Evolutionary conservation across 2,329 filamentous ascomycete genomes (phyloP).

Genomic region (Calonectria montana): DNA sequence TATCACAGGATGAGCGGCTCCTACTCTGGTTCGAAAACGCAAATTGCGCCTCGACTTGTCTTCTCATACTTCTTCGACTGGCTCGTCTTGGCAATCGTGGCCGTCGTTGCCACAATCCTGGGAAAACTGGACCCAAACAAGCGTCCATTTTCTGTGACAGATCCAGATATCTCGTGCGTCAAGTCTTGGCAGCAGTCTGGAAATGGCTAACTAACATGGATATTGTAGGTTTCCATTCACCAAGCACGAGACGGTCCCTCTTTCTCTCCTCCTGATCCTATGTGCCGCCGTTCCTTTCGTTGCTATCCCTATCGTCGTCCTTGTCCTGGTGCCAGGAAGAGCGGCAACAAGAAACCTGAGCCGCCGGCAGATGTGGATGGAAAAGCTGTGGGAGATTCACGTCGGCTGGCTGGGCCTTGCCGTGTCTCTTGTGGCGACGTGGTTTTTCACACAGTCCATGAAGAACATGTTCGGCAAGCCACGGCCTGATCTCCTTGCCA

Average conservation of each 20-base stretch:
- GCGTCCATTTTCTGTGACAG: slow-evolving; percentile 76
- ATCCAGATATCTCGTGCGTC: slow-evolving; percentile 79
- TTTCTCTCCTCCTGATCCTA: slow-evolving; percentile 72
- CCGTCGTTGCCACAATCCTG: slow-evolving; percentile 68
- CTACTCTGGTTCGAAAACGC: slow-evolving; percentile 29
- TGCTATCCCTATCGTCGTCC: slow-evolving; percentile 75
- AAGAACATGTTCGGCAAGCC: slow-evolving; percentile 80
- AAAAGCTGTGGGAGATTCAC: slow-evolving; percentile 93
- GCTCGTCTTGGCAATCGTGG: slow-evolving; percentile 72
- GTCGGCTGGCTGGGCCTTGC: slow-evolving; percentile 85
- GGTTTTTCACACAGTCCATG: slow-evolving; percentile 86
- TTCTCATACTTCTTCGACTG: slow-evolving; percentile 82
- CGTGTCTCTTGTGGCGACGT: slow-evolving; percentile 77
- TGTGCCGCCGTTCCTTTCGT: slow-evolving; percentile 72
- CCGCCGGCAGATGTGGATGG: slow-evolving; percentile 74
- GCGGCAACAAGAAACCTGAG: slow-evolving; percentile 73
- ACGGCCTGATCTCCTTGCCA: slow-evolving; percentile 83
- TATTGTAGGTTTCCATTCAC: slow-evolving; percentile 74
- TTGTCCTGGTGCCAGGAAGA: slow-evolving; percentile 79
- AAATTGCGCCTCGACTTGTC: slow-evolving; percentile 52
- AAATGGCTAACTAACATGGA: slow-evolving; percentile 19
- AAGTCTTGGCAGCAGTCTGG: background rate
- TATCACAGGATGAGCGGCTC: slow-evolving; percentile 42
- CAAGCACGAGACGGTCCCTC: slow-evolving; percentile 77
- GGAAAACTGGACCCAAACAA: slow-evolving; percentile 72